phyloP scores from a whole-genome alignment of 2,329 filamentous ascomycete genomes.

The Penicillium sp. region DNA sequence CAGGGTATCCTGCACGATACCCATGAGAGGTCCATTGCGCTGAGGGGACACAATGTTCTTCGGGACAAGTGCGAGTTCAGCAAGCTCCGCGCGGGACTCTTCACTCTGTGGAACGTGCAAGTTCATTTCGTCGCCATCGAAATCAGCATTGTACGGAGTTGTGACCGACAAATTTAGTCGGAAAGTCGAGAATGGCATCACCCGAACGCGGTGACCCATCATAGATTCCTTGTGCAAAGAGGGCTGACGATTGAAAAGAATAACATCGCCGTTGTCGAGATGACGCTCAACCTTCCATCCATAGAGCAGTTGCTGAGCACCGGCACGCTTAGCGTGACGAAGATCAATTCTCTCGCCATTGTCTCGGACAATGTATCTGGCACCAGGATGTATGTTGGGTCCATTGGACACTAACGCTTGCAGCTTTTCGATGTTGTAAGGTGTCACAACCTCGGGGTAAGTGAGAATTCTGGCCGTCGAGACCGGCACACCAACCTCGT shows the following conservation, averaged over 20 bases:
- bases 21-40: slow-evolving; percentile 95
- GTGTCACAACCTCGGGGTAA: slow-evolving; percentile 95
- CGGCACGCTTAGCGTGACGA: slow-evolving; percentile 83
- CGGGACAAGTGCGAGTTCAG: slow-evolving; percentile 94
- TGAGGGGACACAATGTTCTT: slow-evolving; percentile 98
- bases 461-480: slow-evolving; percentile 91
- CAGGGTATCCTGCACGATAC: slow-evolving; percentile 97
- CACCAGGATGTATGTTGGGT: slow-evolving; percentile 90
- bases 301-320: slow-evolving; percentile 78
- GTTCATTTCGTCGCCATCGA: slow-evolving; percentile 99
- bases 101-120: slow-evolving; percentile 98
- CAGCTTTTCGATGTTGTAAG: slow-evolving; percentile 93
- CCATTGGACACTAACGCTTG: slow-evolving; percentile 88
- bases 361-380: slow-evolving; percentile 91
- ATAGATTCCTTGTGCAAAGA: slow-evolving; percentile 99
- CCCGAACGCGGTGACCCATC: slow-evolving; percentile 97
- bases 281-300: slow-evolving; percentile 99
- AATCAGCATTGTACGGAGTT: slow-evolving; percentile 99
- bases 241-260: slow-evolving; percentile 99
- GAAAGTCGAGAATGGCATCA: slow-evolving; percentile 99
- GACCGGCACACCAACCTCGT: slow-evolving; percentile 93
- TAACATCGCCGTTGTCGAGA: slow-evolving; percentile 91
- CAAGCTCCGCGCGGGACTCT: slow-evolving; percentile 92
- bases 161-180: slow-evolving; percentile 96
- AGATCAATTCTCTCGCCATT: slow-evolving; percentile 94